Base-by-base conservation (phyloP, 495 filamentous ascomycete genomes). In the Venustampulla echinocandica region DNA sequence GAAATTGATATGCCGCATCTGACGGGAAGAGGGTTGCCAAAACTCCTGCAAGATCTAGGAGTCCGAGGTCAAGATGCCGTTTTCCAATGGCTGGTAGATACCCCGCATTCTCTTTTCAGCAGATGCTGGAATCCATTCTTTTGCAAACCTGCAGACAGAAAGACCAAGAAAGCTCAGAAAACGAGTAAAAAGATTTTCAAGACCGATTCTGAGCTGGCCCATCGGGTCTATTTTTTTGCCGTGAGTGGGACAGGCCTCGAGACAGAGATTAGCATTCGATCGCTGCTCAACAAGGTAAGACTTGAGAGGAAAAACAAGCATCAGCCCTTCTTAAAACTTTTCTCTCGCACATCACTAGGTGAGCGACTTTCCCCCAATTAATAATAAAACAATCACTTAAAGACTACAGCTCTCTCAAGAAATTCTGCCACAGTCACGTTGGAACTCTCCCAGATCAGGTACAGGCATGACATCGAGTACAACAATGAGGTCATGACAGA, bases 401-500 rank as follows among this genome's bases (percentile, higher is more conserved):
- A 13, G 2, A 13, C 28, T 42, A 10, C 45, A 59, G 66, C 48
- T 24, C 35, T 69, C 10, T 66, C 61, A 14, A 71, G 71, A 39
- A 78, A 71, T 1, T 66, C 49, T 10, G 66, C 69, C 3, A 79
- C 76, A 0, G 50, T 77, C 2, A 46, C 57, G 0, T 60, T 84
- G 19, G 51, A 54, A 10, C 67, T 67, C 30, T 30, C 52, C 5
- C 64, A 76, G 39, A 63, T 82, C 25, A 34, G 60, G 13, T 53
- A 56, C 14, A 39, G 67, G 23, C 25, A 38, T 11, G 64, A 74
- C 44, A 41, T 46, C 14, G 54, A 55, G 7, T 50, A 18, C 48
- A 24, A 45, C 6, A 52, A 40, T 13, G 54, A 58, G 40, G 73
- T 84, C 0, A 93, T 93, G 87, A 89, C 89, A 50, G 86, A 93